These are phyloP conservation scores for Candida sp. DNA, from an alignment of 1,139 yeast genomes.

Conservation along the genomic window DNA sequence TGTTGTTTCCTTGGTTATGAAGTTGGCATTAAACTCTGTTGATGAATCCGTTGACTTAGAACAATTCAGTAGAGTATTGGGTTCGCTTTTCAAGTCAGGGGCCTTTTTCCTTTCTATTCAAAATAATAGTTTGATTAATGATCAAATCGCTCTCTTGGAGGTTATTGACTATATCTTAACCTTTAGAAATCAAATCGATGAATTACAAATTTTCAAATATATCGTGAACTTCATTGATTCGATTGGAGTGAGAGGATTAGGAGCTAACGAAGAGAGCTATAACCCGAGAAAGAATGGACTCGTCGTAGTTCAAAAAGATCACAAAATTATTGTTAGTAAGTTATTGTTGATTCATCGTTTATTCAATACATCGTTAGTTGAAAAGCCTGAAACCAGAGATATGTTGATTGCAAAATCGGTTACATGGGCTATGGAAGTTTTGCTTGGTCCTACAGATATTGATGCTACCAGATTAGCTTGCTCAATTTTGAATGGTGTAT, in stretches of 20 bases:
- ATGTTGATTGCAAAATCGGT: constrained; percentile 50
- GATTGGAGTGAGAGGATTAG: constrained; percentile 54
- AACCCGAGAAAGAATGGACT: constrained; percentile 22
- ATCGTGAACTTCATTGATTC: constrained; percentile 45
- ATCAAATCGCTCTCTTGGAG: constrained; percentile 58
- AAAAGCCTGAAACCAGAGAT: constrained; percentile 32
- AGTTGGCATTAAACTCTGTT: constrained; percentile 31
- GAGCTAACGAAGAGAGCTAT: constrained; percentile 31
- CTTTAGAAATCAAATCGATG: constrained; percentile 36
- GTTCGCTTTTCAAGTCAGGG: constrained; percentile 35
- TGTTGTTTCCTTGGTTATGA: constrained; percentile 49
- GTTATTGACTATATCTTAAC: constrained; percentile 53
- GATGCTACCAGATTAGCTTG: constrained; percentile 64
- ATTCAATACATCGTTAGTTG: constrained; percentile 45
- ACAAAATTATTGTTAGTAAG: constrained; percentile 53
- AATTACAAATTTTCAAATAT: constrained; percentile 33
- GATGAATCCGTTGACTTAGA: constrained; percentile 14
- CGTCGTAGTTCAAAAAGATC: constrained; percentile 38
- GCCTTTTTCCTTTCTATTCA: constrained; percentile 47
- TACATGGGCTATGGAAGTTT: constrained; percentile 62
- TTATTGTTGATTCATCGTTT: constrained; percentile 58
- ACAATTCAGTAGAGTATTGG: constrained; percentile 28
- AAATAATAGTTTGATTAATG: constrained; percentile 48
- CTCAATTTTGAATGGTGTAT: constrained; percentile 50
- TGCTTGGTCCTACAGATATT: constrained; percentile 49